These are phyloP conservation scores for Gymnopus androsaceus DNA, from an alignment of 1,284 basidiomycete genomes.

Conservation along the genomic window DNA sequence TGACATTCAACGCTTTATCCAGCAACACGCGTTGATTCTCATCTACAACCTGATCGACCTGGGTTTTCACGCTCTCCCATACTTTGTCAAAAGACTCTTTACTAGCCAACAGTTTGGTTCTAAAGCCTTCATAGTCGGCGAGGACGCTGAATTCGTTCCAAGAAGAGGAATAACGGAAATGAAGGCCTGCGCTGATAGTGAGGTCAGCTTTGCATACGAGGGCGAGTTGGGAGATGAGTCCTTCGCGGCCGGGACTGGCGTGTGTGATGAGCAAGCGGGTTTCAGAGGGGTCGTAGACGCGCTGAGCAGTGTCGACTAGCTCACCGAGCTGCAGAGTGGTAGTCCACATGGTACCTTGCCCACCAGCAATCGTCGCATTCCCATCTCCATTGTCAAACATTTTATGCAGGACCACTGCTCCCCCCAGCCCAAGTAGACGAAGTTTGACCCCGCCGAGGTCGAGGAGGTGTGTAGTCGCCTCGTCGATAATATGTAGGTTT, in stretches of 20 bases:
- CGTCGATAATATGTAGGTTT: slow-evolving; percentile 91
- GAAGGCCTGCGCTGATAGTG: slow-evolving; percentile 91
- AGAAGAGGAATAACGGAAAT: slow-evolving; percentile 94
- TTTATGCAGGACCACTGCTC: slow-evolving; percentile 95
- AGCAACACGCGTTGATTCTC: slow-evolving; percentile 88
- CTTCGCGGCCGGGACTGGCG: slow-evolving; percentile 91
- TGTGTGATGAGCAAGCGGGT: slow-evolving; percentile 94
- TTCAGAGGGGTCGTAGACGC: slow-evolving; percentile 91
- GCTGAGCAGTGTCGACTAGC: slow-evolving; percentile 94
- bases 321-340: slow-evolving; percentile 97
- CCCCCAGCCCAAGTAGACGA: slow-evolving; percentile 91
- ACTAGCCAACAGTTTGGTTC: slow-evolving; percentile 77
- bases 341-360: slow-evolving; percentile 98
- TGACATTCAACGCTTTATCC: slow-evolving; percentile 86
- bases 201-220: slow-evolving; percentile 93
- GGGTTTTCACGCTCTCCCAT: slow-evolving; percentile 91
- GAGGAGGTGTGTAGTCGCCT: slow-evolving; percentile 88
- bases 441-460: slow-evolving; percentile 94
- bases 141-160: slow-evolving; percentile 98
- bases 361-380: slow-evolving; percentile 93
- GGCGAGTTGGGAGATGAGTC: slow-evolving; percentile 88
- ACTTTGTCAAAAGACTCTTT: slow-evolving; percentile 88
- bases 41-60: slow-evolving; percentile 92
- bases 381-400: slow-evolving; percentile 98
- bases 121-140: slow-evolving; percentile 86